Percentiles rank a stretch among this genome's conserved stretches.
Evolutionary conservation across 371 early-diverging fungal species (phyloP).

Genomic region (Coemansia sp.): DNA sequence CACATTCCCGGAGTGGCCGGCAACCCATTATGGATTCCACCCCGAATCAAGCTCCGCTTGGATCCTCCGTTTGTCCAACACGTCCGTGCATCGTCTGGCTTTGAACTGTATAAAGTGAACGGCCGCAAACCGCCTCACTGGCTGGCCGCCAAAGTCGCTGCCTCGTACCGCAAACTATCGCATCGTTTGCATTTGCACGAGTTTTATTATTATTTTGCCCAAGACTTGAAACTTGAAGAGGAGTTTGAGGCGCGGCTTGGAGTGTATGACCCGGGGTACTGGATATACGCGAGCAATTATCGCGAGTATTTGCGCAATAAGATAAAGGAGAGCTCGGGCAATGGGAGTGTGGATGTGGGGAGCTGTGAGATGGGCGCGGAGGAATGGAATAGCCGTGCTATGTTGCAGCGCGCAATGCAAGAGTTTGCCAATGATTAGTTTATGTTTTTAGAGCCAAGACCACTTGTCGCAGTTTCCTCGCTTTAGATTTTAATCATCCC

Average conservation of each 20-base stretch:
- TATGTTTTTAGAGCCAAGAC: no score
- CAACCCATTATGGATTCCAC: conserved; percentile 39
- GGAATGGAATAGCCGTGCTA: not conserved
- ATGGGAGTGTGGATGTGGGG: not conserved
- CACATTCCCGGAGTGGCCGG: conserved; percentile 29
- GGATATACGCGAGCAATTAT: conserved; percentile 37
- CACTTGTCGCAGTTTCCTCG: no score
- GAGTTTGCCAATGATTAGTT: not conserved
- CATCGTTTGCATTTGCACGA: conserved; percentile 20
- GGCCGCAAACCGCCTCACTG: conserved; percentile 51
- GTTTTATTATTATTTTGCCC: conserved; percentile 30
- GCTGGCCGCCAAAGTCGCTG: conserved; percentile 39
- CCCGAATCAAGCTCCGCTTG: conserved; percentile 10
- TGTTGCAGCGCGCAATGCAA: not conserved
- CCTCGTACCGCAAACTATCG: conserved; percentile 5
- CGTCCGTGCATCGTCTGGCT: conserved; percentile 39
- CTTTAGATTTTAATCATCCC: no score
- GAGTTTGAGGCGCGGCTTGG: conserved; percentile 49
- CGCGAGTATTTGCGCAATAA: conserved; percentile 36
- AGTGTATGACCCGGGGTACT: conserved; percentile 43
- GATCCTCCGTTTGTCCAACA: conserved; percentile 50
- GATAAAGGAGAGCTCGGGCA: conserved; percentile 15
- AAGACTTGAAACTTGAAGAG: conserved; percentile 46
- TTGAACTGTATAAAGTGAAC: conserved; percentile 44
- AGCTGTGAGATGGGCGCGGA: not conserved